Evolutionary conservation across 768 basidiomycete genomes (phyloP), one percentile per base, ranked within the genome.

Genomic region (Gautieria morchelliformis): DNA sequence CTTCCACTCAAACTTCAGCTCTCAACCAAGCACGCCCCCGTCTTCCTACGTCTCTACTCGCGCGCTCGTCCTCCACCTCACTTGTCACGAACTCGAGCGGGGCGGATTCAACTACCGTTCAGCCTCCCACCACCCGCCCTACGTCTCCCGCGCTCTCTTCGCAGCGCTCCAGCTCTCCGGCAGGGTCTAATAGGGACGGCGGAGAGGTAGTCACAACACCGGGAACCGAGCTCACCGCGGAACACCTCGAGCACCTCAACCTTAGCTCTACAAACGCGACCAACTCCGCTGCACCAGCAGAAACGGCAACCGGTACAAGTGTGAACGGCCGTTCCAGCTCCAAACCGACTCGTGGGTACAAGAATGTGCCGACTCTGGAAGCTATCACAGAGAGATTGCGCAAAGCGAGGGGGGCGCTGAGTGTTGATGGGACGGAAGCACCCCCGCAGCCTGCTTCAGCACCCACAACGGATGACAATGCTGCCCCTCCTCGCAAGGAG

Each of bases 321-420:
- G 30, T 22, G 20, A 42, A 32, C 12, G 52, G 46, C 9, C 49
- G 55, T 45, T 75, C 61, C 30, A 71, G 72, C 68, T 70, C 68
- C 61, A 78, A 75, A 69, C 64, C 72, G 55, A 70, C 72, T 39
- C 64, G 71, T n/a, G 89, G 89, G 22, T 92, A 89, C 71, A 92
- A 90, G 82, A 91, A 90, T 65, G 87, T 92, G 45, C 90, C 90
- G 14, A 83, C 80, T 60, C 79, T 93, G 54, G 89, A 91, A 65
- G 87, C 86, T 30, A 92, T 93, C 72, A 87, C 89, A 1, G 85
- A 85, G 33, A 81, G 86, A 39, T 72, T 91, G 58, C 86, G 83
- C 53, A 86, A 86, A 71, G 75, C 84, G 30, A 75, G 85, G 53
- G 75, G 85, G 53, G 75, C 82, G 37, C 75, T 90, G 52, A 76